phyloP scores from a whole-genome alignment of 371 early-diverging fungal genomes.

The Apophysomyces sp. region DNA sequence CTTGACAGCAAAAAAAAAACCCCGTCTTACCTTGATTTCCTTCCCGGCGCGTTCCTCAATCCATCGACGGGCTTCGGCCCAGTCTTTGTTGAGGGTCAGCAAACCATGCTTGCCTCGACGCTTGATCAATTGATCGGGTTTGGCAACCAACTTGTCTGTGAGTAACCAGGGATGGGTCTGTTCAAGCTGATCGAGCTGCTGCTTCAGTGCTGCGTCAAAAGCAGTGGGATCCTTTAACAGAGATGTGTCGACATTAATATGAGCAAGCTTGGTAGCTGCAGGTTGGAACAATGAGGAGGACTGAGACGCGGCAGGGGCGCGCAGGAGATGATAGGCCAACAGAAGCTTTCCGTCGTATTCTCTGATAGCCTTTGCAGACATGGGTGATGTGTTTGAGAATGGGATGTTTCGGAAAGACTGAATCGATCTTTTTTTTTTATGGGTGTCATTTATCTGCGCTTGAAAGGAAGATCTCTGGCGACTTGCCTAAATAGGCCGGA shows the following conservation, averaged over 20 bases:
- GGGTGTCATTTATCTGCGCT: not conserved
- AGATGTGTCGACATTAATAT: constrained; percentile 72
- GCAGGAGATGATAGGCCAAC: constrained; percentile 84
- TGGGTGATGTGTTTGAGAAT: constrained; percentile 29
- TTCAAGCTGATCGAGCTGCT: constrained; percentile 70
- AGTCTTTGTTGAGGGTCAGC: constrained; percentile 85
- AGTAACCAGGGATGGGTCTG: constrained; percentile 83
- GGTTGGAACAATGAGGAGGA: constrained; percentile 63
- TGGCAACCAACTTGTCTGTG: constrained; percentile 86
- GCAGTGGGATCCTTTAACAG: constrained; percentile 40
- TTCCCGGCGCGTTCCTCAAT: constrained; percentile 85
- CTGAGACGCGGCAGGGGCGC: constrained; percentile 60
- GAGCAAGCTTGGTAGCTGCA: constrained; percentile 78
- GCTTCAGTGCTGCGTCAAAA: constrained; percentile 60
- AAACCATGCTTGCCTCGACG: constrained; percentile 96
- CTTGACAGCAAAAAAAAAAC: not conserved
- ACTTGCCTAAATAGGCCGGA: not conserved
- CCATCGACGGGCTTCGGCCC: constrained; percentile 88
- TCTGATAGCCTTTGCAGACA: constrained; percentile 96
- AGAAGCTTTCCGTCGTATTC: constrained; percentile 97
- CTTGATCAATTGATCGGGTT: constrained; percentile 98
- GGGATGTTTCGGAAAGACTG: not conserved
- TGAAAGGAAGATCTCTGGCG: not conserved
- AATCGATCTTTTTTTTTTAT: not conserved
- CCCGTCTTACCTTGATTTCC: constrained; percentile 67